Evolutionary conservation across 83 land plant genomes (phyloP).

Genomic region (Picea abies): DNA sequence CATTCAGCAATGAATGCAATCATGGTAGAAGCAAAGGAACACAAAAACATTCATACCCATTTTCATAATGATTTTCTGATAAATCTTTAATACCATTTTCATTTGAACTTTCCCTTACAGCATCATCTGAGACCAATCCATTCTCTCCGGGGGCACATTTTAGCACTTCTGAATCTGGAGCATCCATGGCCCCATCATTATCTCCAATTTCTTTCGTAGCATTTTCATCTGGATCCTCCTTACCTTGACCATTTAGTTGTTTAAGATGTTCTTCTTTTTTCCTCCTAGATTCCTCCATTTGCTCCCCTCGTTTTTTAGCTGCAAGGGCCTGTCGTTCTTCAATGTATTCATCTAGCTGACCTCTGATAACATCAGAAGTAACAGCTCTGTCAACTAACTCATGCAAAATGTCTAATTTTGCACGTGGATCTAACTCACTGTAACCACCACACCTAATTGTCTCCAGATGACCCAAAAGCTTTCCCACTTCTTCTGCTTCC

Average conservation of each 20-base stretch:
- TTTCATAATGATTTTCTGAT: no score
- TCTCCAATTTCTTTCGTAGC: conserved; percentile 22
- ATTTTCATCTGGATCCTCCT: conserved; percentile 19
- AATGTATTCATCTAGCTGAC: conserved; percentile 73
- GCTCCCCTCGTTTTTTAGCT: conserved; percentile 65
- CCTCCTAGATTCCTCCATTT: conserved; percentile 60
- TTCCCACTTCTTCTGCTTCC: conserved; percentile 51
- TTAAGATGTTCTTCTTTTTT: conserved; percentile 58
- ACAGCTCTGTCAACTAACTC: conserved; percentile 60
- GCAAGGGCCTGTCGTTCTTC: conserved; percentile 65
- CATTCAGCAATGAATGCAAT: background rate
- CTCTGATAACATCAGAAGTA: conserved; percentile 58
- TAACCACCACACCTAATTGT: conserved; percentile 73
- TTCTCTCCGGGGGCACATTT: no score
- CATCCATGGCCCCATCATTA: background rate
- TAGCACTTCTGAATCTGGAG: no score
- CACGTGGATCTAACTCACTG: conserved; percentile 48
- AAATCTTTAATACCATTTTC: no score
- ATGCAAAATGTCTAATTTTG: conserved; percentile 63
- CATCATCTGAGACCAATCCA: no score
- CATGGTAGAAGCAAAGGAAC: background rate
- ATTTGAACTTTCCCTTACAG: no score
- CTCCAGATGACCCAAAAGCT: conserved; percentile 28
- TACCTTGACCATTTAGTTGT: conserved; percentile 27
- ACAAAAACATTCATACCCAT: background rate